Evolutionary conservation across 108 stramenopile species (phyloP).

Genomic region (Discostella stelligeroides): DNA sequence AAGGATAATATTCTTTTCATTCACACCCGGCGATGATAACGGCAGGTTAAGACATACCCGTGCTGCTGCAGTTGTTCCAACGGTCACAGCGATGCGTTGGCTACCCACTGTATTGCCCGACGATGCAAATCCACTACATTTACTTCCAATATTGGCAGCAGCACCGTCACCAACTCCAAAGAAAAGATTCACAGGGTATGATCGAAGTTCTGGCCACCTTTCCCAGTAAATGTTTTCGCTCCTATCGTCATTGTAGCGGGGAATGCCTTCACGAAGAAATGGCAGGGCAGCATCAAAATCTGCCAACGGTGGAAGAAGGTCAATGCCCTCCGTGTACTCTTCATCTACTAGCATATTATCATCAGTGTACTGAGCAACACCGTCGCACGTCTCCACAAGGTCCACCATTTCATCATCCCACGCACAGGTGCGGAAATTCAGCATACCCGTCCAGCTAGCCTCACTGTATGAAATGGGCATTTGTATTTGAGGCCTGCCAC

Average conservation of each 20-base stretch:
- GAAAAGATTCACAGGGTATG: conserved; percentile 37
- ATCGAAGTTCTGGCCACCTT: conserved; percentile 71
- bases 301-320: conserved; percentile 38
- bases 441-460: conserved; percentile 86
- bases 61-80: conserved; percentile 86
- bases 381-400: conserved; percentile 49
- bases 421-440: conserved; percentile 66
- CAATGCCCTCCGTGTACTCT: background rate
- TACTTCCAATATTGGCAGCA: conserved; percentile 85
- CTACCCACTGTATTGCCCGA: background rate
- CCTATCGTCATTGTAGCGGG: conserved; percentile 17
- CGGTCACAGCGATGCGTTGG: conserved; percentile 79
- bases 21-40: conserved; percentile 13
- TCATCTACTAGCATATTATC: conserved; percentile 15
- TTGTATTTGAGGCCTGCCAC: conserved; percentile 21
- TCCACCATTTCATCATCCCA: conserved; percentile 55
- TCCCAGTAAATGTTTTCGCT: conserved; percentile 51
- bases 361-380: conserved; percentile 41
- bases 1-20: conserved; percentile 15
- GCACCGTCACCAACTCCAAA: conserved; percentile 87
- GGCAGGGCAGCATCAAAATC: conserved; percentile 39
- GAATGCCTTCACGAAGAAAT: conserved; percentile 24
- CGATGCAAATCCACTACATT: conserved; percentile 44
- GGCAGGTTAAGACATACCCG: conserved; percentile 62
- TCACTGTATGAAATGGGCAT: conserved; percentile 83